phyloP scores from a whole-genome alignment of 257 asterid genomes.

The Scutellaria minor region DNA sequence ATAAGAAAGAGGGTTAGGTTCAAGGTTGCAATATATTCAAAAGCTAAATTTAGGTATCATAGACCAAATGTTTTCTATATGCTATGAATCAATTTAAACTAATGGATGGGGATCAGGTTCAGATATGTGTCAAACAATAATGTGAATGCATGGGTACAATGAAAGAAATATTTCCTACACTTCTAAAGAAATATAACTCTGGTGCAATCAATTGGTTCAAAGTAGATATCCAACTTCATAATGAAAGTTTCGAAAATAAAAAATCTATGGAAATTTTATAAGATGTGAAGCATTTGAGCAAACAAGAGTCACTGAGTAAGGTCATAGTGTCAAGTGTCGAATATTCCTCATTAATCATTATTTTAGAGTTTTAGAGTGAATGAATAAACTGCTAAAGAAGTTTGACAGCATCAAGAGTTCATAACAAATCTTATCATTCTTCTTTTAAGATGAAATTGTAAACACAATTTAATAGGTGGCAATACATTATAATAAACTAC shows the following conservation, averaged over 20 bases:
- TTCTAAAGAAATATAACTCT: slow-evolving; percentile 1
- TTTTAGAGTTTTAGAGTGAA: not conserved
- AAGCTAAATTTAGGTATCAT: not conserved
- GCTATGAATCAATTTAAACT: not conserved
- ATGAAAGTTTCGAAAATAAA: not conserved
- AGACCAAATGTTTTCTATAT: not conserved
- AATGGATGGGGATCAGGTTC: slow-evolving; percentile 5
- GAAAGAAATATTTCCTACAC: slow-evolving; percentile 9
- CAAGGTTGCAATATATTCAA: slow-evolving; percentile 14
- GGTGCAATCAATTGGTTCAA: slow-evolving; percentile 9
- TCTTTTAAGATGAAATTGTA: not conserved
- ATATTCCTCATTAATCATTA: not conserved
- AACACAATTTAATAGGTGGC: not conserved
- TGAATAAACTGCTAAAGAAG: not conserved
- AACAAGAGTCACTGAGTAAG: slow-evolving; percentile 10
- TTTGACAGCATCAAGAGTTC: slow-evolving; percentile 22
- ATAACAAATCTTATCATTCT: not conserved
- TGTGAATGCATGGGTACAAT: not conserved
- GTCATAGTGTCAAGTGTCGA: not conserved
- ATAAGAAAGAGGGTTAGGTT: slow-evolving; percentile 27
- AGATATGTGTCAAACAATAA: slow-evolving; percentile 7
- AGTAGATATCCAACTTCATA: not conserved
- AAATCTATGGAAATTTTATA: not conserved
- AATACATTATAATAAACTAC: not conserved
- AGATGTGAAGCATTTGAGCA: slow-evolving; percentile 8